These are phyloP conservation scores for Fonsecaea multimorphosa DNA, from an alignment of 2,329 filamentous ascomycete genomes.

Conservation along the genomic window DNA sequence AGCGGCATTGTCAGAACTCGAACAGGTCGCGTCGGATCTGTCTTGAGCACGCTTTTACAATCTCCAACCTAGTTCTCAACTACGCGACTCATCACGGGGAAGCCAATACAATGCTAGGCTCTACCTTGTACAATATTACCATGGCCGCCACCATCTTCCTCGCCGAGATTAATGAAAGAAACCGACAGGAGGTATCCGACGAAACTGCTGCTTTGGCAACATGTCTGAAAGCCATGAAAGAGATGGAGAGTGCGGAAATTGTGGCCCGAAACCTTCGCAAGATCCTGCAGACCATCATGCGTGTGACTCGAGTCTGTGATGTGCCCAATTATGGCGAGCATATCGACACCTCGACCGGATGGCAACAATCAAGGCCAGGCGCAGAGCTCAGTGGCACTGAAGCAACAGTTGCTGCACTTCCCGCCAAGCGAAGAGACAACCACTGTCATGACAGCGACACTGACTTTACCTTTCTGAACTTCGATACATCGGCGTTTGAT, in stretches of 20 bases:
- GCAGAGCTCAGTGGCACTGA: neutral
- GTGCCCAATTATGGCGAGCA: neutral
- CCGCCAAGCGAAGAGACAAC: neutral
- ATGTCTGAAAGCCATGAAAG: slow-evolving; percentile 23
- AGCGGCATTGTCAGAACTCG: neutral
- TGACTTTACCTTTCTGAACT: neutral
- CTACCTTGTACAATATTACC: slow-evolving; percentile 25
- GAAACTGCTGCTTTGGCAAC: slow-evolving; percentile 15
- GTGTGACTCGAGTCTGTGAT: slow-evolving; percentile 12
- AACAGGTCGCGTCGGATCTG: slow-evolving; percentile 7
- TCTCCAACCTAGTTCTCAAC: slow-evolving; percentile 9
- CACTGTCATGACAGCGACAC: neutral
- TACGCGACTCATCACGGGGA: slow-evolving; percentile 14
- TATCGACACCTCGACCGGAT: neutral
- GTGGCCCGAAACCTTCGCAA: slow-evolving; percentile 23
- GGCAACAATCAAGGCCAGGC: neutral
- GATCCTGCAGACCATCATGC: slow-evolving; percentile 27
- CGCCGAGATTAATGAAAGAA: slow-evolving; percentile 17
- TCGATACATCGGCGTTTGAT: neutral
- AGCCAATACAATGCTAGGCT: slow-evolving; percentile 18
- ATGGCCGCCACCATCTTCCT: slow-evolving; percentile 25
- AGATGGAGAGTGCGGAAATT: slow-evolving; percentile 24
- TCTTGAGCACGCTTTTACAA: slow-evolving; percentile 15
- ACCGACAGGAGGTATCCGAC: slow-evolving; percentile 3
- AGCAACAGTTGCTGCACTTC: neutral